Conservation (phyloP, 768 basidiomycete genomes). For the Leucocoprinus birnbaumii region DNA sequence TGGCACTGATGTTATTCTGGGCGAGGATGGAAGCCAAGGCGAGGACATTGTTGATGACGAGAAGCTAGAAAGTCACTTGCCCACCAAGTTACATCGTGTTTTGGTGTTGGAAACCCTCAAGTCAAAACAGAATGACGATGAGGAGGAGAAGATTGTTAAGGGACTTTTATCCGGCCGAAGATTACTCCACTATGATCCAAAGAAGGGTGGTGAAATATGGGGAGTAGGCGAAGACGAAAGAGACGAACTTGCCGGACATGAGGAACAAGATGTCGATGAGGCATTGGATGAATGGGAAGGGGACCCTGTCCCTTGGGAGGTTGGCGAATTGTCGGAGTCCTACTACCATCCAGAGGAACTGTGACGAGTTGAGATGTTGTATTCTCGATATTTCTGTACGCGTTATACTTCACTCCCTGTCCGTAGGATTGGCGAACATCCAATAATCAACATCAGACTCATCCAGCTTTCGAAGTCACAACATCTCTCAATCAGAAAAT, state of each 20-base stretch:
- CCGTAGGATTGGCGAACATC: no score
- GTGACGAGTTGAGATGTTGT: not conserved
- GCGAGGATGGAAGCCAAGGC: slow-evolving; percentile 25
- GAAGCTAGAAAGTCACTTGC: slow-evolving; percentile 54
- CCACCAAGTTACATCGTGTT: slow-evolving; percentile 62
- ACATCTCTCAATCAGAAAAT: no score
- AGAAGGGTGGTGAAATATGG: slow-evolving; percentile 73
- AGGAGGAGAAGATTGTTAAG: slow-evolving; percentile 55
- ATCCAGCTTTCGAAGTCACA: no score
- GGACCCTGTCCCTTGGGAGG: slow-evolving; percentile 80
- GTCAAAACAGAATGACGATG: slow-evolving; percentile 33
- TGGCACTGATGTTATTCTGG: not conserved
- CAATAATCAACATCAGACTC: no score
- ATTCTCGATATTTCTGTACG: not conserved
- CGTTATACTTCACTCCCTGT: no score
- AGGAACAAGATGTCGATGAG: slow-evolving; percentile 28
- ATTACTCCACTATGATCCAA: slow-evolving; percentile 54
- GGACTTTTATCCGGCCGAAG: slow-evolving; percentile 59
- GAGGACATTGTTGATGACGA: slow-evolving; percentile 31
- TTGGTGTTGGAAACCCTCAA: slow-evolving; percentile 56
- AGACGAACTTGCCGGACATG: slow-evolving; percentile 9
- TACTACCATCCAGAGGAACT: slow-evolving; percentile 9
- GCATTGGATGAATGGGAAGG: slow-evolving; percentile 76
- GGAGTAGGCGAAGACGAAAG: slow-evolving; percentile 55
- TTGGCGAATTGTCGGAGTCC: slow-evolving; percentile 58